A percentile compares a stretch with the other conserved stretches of the same genome.
These are phyloP conservation scores for Lipomyces kockii DNA, from an alignment of 805 yeast genomes.

Conservation along the genomic window DNA sequence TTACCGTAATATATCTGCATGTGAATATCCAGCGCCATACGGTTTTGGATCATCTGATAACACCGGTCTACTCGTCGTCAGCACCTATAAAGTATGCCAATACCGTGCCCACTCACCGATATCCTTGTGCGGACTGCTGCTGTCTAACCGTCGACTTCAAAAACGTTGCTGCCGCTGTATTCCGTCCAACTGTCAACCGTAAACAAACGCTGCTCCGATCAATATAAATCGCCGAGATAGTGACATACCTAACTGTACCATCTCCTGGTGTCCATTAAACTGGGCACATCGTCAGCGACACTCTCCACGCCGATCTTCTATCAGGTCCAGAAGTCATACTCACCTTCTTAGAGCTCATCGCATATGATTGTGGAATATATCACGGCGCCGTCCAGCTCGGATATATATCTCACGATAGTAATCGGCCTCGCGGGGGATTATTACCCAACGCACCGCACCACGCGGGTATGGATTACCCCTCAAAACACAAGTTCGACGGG, in stretches of 20 bases:
- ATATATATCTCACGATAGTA: neutral
- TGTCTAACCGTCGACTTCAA: conserved; percentile 23
- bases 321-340: neutral
- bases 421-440: neutral
- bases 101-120: conserved; percentile 46
- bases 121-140: conserved; percentile 42
- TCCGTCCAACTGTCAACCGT: conserved; percentile 21
- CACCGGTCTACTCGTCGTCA: conserved; percentile 1
- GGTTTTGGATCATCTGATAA: conserved; percentile 48
- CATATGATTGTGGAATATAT: neutral
- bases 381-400: neutral
- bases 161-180: conserved; percentile 34
- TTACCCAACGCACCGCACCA: no score
- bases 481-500: no score
- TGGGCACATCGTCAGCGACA: neutral
- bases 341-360: conserved; percentile 24
- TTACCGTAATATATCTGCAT: conserved; percentile 50
- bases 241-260: conserved; percentile 46
- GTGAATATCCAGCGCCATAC: conserved; percentile 62
- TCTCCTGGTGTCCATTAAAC: conserved; percentile 45
- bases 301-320: no score
- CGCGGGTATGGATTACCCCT: no score
- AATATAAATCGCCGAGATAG: neutral
- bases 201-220: neutral
- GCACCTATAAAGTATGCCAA: neutral